Evolutionary conservation across 768 basidiomycete genomes (phyloP), one percentile per base, ranked within the genome.

Genomic region (Porpolomopsis calyptriformis): DNA sequence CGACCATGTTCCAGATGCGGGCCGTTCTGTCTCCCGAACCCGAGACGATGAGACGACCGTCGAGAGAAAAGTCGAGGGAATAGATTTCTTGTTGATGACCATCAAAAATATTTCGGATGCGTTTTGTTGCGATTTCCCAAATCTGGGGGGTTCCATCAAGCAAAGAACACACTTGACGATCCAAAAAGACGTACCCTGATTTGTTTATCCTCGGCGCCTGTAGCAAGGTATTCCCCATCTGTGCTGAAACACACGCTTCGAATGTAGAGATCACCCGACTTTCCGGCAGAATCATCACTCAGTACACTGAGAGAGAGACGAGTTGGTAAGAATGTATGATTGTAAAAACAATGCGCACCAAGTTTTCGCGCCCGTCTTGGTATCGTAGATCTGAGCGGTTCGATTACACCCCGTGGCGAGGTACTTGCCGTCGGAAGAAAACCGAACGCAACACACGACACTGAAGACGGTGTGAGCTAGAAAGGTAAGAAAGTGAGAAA

Each of bases 241-340:
- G 89, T 86, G 43, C 90, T 94, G 66, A 96, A 94, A 49, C 85
- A 77, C 22, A 96, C 91, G 57, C 92, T 96, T 55, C 93, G 88
- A 49, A 74, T 94, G 63, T 97, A 98, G 51, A 93, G 64, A 61
- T 94, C 92, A 27, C 83, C 85, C 22, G 76, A 68, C 56, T 82
- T 81, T 1, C 70, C 77, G 2, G 78, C 78, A n/a, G 67, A 61
- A 46, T 89, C 85, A 64, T 94, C 90, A 39, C 76, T 68, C 23
- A 94, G 71, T 1, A 89, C 78, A 53, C 86, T 90, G 54, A 12
- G 24, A 27, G 9, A 4, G 24, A n/a, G n/a, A n/a, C n/a, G n/a
- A n/a, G n/a, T n/a, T n/a, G n/a, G n/a, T n/a, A n/a, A n/a, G n/a
- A n/a, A n/a, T n/a, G n/a, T n/a, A n/a, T n/a, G 43, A 53, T 40